These are phyloP conservation scores for Colletotrichum incanum DNA, from an alignment of 2,329 filamentous ascomycete species.

Conservation along the genomic window DNA sequence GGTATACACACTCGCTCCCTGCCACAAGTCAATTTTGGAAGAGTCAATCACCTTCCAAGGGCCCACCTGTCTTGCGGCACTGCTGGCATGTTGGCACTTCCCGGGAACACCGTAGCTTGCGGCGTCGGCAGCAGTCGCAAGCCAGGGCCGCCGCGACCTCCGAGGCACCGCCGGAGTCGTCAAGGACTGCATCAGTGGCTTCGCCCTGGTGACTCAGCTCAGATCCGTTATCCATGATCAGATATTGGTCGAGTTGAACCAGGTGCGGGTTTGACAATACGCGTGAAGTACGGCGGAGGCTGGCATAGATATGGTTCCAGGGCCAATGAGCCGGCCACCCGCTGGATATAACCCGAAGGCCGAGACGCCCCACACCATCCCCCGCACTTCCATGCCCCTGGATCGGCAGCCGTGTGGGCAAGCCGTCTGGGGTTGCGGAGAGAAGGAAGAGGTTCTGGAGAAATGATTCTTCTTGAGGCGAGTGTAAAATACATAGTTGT, in stretches of 20 bases:
- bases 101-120: no score
- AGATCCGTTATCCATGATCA: not conserved
- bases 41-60: no score
- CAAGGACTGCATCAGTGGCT: conserved; percentile 46
- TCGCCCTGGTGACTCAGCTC: conserved; percentile 42
- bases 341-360: conserved; percentile 8
- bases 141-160: no score
- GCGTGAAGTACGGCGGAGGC: conserved; percentile 7
- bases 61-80: no score
- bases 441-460: not conserved
- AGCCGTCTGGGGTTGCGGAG: not conserved
- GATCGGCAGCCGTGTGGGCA: not conserved
- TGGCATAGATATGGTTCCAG: conserved; percentile 15
- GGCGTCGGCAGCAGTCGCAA: no score
- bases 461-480: not conserved
- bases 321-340: not conserved
- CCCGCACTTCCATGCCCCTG: not conserved
- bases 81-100: no score
- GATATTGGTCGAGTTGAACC: not conserved
- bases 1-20: no score
- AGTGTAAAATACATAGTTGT: not conserved
- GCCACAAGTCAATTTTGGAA: no score
- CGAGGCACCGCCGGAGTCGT: conserved; percentile 18
- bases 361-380: not conserved
- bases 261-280: not conserved